Conservation (phyloP, 768 basidiomycete genomes). For the Crassisporium funariophilum region DNA sequence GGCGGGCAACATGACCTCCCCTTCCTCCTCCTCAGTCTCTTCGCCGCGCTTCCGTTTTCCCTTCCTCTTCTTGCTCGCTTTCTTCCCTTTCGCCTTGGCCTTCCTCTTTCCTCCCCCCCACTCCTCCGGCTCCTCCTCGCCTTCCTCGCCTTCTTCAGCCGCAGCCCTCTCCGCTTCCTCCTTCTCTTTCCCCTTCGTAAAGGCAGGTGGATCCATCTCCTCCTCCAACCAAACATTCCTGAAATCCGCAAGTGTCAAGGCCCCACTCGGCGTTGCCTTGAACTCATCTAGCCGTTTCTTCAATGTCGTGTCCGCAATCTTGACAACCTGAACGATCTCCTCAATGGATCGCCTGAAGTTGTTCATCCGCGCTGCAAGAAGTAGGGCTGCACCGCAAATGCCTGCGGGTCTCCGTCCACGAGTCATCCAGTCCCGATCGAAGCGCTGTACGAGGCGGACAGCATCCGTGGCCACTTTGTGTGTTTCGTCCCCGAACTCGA, state of each 20-base stretch:
- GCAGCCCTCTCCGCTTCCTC: slow-evolving; percentile 59
- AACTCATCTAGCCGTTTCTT: slow-evolving; percentile 95
- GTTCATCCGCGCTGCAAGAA: slow-evolving; percentile 98
- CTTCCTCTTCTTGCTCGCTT: slow-evolving; percentile 41
- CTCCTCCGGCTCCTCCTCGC: slow-evolving; percentile 33
- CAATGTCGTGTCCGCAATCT: slow-evolving; percentile 95
- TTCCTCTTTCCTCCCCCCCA: slow-evolving; percentile 36
- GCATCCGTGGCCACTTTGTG: slow-evolving; percentile 92
- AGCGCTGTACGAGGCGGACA: slow-evolving; percentile 87
- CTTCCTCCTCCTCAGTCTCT: slow-evolving; percentile 28
- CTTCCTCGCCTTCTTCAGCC: slow-evolving; percentile 29
- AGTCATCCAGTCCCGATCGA: slow-evolving; percentile 97
- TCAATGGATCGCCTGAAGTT: slow-evolving; percentile 92
- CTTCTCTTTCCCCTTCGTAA: slow-evolving; percentile 71
- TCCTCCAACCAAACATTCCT: slow-evolving; percentile 89
- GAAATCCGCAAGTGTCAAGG: slow-evolving; percentile 86
- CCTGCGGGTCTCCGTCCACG: slow-evolving; percentile 94
- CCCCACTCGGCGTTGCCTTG: slow-evolving; percentile 84
- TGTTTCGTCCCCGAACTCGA: slow-evolving; percentile 96
- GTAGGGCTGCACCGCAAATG: slow-evolving; percentile 93
- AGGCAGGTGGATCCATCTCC: slow-evolving; percentile 91
- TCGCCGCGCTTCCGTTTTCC: slow-evolving; percentile 32
- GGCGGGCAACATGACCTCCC: slow-evolving; percentile 20
- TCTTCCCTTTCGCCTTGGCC: slow-evolving; percentile 41
- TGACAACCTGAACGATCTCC: slow-evolving; percentile 98